A percentile compares a stretch with the other conserved stretches of the same genome.
These are phyloP conservation scores for Botryotinia calthae DNA, from an alignment of 2,329 filamentous ascomycete genomes.

Conservation along the genomic window DNA sequence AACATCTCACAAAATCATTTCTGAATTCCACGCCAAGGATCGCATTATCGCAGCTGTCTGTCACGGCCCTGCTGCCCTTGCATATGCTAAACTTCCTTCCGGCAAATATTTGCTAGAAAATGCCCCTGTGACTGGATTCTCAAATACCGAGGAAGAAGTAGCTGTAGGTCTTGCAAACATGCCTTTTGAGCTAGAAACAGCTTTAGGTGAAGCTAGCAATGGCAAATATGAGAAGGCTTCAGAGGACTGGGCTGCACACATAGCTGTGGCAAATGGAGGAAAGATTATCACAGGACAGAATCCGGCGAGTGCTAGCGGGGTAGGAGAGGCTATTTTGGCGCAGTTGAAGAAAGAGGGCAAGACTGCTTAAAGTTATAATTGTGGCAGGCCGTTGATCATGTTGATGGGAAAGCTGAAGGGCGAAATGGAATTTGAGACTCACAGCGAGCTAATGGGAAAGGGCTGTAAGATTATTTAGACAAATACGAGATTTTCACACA, in stretches of 20 bases:
- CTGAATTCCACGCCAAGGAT: conserved; percentile 58
- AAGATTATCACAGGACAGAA: conserved; percentile 47
- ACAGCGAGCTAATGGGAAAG: background rate
- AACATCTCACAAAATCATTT: conserved; percentile 57
- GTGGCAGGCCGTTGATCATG: background rate
- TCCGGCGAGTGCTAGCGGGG: conserved; percentile 42
- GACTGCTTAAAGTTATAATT: background rate
- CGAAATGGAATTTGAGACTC: background rate
- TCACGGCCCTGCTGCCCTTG: conserved; percentile 64
- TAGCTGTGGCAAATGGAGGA: conserved; percentile 39
- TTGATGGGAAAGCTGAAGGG: background rate
- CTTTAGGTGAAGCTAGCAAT: conserved; percentile 48
- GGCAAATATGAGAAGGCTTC: conserved; percentile 56
- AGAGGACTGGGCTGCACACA: conserved; percentile 42
- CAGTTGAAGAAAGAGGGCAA: background rate
- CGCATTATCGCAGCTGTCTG: conserved; percentile 67
- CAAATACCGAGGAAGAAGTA: conserved; percentile 51
- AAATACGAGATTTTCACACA: background rate
- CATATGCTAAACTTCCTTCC: conserved; percentile 50
- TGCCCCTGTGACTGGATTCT: conserved; percentile 58
- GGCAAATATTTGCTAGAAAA: conserved; percentile 55
- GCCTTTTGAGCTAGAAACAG: conserved; percentile 62
- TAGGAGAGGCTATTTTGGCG: conserved; percentile 43
- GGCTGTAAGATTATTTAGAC: background rate
- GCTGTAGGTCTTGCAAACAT: conserved; percentile 43